phyloP scores from a whole-genome alignment of 768 basidiomycete species.

The Tricholoma terreum region DNA sequence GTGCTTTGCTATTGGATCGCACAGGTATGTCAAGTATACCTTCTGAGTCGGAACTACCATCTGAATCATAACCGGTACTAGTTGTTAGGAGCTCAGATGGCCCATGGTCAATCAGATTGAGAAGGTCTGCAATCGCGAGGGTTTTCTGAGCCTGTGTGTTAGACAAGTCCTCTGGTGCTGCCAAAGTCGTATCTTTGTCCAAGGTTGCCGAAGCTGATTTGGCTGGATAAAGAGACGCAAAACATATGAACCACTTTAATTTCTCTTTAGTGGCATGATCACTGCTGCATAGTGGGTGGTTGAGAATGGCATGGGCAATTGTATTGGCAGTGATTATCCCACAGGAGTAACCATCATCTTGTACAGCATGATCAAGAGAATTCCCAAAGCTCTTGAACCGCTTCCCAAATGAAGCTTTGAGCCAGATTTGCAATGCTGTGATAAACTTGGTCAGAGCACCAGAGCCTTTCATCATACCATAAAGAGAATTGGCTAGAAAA shows the following conservation, averaged over 20 bases:
- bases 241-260: background rate
- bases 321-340: conserved; percentile 4
- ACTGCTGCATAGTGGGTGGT: background rate
- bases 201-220: background rate
- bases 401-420: background rate
- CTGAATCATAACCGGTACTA: background rate
- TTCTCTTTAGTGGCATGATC: background rate
- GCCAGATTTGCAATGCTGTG: conserved; percentile 4
- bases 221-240: conserved; percentile 23
- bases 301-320: background rate
- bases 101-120: background rate
- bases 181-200: too few relatives aligned
- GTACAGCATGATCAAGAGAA: background rate
- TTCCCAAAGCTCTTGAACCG: background rate
- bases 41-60: background rate
- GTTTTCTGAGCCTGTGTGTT: too few relatives aligned
- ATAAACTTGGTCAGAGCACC: background rate
- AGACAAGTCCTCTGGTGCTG: too few relatives aligned
- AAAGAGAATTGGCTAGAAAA: too few relatives aligned
- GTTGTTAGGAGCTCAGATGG: background rate
- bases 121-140: background rate
- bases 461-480: too few relatives aligned
- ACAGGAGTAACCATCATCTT: conserved; percentile 4
- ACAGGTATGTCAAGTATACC: background rate
- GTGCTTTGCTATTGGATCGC: background rate